Percentiles rank a stretch among this genome's conserved stretches.
Conservation (phyloP, 129 eudicot genomes). For the Tagetes erecta region DNA sequence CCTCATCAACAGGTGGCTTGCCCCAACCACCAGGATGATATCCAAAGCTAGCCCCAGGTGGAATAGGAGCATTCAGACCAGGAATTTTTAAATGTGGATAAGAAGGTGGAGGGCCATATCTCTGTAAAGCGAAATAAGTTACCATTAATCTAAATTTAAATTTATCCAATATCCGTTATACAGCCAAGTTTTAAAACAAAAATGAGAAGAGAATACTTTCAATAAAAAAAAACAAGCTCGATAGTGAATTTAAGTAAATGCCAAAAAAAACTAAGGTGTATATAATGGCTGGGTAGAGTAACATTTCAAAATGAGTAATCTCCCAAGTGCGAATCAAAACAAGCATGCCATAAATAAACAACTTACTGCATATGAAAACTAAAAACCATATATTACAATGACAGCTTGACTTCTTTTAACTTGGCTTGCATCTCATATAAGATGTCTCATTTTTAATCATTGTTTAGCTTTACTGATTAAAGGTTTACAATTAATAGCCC, state of each 20-base stretch:
- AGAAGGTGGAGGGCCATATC: slow-evolving; percentile 99
- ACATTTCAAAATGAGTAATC: neutral
- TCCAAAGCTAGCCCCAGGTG: slow-evolving; percentile 91
- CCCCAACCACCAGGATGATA: slow-evolving; percentile 99
- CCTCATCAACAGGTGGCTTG: slow-evolving; percentile 99
- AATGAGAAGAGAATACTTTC: neutral
- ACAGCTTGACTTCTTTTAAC: neutral
- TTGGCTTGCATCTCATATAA: neutral
- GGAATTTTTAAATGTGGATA: slow-evolving; percentile 93
- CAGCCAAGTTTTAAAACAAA: neutral
- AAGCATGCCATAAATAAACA: neutral
- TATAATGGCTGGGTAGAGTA: neutral
- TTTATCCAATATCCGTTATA: neutral
- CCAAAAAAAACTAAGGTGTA: neutral
- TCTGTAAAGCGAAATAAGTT: slow-evolving; percentile 40
- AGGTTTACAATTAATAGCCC: neutral
- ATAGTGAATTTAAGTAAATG: neutral
- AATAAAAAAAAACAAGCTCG: neutral
- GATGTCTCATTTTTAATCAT: neutral
- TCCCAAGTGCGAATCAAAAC: neutral
- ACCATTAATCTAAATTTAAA: neutral
- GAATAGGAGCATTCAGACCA: slow-evolving; percentile 96
- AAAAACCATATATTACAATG: neutral
- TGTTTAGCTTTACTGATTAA: neutral
- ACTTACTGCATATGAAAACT: neutral